These are phyloP conservation scores for Yamadazyma philogaea DNA, from an alignment of 805 yeast species.

Conservation along the genomic window DNA sequence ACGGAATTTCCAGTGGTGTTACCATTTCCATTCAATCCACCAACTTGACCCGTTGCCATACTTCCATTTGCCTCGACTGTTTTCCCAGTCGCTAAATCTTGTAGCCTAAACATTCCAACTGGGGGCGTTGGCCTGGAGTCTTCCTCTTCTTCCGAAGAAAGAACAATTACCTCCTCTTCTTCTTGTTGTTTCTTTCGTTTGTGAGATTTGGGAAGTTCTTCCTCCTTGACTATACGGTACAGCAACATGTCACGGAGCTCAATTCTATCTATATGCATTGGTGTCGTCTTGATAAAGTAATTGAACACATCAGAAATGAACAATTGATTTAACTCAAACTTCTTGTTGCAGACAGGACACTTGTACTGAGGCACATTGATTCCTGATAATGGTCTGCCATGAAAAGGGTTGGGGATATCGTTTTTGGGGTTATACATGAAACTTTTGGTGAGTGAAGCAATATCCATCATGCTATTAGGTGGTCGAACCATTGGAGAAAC, in stretches of 20 bases:
- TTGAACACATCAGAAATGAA: slow-evolving; percentile 39
- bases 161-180: slow-evolving; percentile 26
- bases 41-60: no score
- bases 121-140: neutral
- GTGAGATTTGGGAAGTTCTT: slow-evolving; percentile 2
- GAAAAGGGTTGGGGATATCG: neutral
- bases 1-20: no score
- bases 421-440: slow-evolving; percentile 9
- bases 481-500: neutral
- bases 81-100: neutral
- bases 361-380: slow-evolving; percentile 26
- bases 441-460: slow-evolving; percentile 5
- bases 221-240: slow-evolving; percentile 33
- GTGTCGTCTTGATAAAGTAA: slow-evolving; percentile 40
- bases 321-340: slow-evolving; percentile 32
- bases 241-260: slow-evolving; percentile 34
- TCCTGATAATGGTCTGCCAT: neutral
- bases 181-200: slow-evolving; percentile 1
- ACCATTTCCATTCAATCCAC: neutral
- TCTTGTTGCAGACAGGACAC: slow-evolving; percentile 40
- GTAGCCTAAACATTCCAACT: neutral
- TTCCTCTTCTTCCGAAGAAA: slow-evolving; percentile 31
- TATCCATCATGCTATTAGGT: neutral
- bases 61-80: neutral
- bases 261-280: slow-evolving; percentile 29